Percentiles rank a stretch among this genome's conserved stretches.
These are phyloP conservation scores for Pestalotiopsis sp. DNA, from an alignment of 2,329 filamentous ascomycete genomes.

Conservation along the genomic window DNA sequence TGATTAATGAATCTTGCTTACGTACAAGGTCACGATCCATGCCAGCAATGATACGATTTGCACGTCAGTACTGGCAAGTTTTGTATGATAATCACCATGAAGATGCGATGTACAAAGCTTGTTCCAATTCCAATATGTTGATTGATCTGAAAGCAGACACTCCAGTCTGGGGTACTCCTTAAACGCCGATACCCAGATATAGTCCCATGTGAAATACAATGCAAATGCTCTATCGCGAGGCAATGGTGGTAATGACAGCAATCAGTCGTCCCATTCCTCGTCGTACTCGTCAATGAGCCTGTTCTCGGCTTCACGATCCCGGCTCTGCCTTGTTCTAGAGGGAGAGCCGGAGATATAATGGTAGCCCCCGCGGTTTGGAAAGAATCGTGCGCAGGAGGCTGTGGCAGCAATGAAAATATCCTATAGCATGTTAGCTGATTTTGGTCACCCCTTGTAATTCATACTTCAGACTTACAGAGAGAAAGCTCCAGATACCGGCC, in stretches of 20 bases:
- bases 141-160: neutral
- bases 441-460: constrained; percentile 13
- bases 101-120: no score
- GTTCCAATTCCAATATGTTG: no score
- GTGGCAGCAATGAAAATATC: constrained; percentile 69
- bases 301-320: constrained; percentile 80
- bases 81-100: no score
- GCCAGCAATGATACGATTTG: no score
- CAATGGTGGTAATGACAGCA: neutral
- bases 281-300: constrained; percentile 93
- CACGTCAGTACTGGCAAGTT: no score
- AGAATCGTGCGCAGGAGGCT: constrained; percentile 68
- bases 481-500: constrained; percentile 82
- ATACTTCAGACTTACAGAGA: constrained; percentile 66
- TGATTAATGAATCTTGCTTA: no score
- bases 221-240: neutral
- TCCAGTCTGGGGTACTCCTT: neutral
- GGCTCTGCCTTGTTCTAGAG: constrained; percentile 39
- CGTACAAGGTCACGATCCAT: no score
- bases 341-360: constrained; percentile 61
- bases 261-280: constrained; percentile 90
- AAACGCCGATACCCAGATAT: neutral
- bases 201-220: neutral
- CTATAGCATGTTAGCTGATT: constrained; percentile 34
- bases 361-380: constrained; percentile 70